Evolutionary conservation across 2,329 filamentous ascomycete genomes (phyloP), one percentile per base, ranked within the genome.

Genomic region (Sarocladium brachiariae): DNA sequence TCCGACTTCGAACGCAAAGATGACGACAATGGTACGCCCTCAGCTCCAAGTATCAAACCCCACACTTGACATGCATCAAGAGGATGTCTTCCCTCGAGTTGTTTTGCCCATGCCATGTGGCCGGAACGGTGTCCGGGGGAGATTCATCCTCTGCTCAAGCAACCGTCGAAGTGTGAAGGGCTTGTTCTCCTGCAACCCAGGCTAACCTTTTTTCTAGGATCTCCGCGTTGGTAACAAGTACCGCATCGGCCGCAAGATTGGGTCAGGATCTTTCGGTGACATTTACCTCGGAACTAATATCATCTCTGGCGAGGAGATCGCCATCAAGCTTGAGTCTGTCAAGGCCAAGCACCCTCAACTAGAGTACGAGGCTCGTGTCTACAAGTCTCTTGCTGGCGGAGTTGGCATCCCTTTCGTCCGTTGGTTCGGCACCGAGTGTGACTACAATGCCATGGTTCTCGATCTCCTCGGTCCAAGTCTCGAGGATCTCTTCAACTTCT

Each of bases 401-500:
- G 93, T 97, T 61, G 93, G 93, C 54, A 99, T 99, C 58, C 93
- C 93, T 45, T 97, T 97, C 65, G 93, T 99, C 66, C 90, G 92
- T 73, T 99, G 93, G 93, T 99, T 97, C 71, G 93, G 93, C 60
- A 97, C 92, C 54, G 93, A 99, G 74, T 97, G 92, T 72, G 93
- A 97, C 76, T 97, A 99, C 83, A 97, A 99, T 73, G 93, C 93
- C 69, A 97, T 99, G 93, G 93, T 99, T 49, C 83, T 97, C 58
- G 93, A 99, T 65, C 84, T 99, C 23, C 87, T 99, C 52, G 93
- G 93, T 34, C 93, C 93, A 59, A 93, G 87, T 64, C 75, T 99
- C 71, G 93, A 99, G 73, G 93, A 99, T 67, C 81, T 99, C 30
- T 99, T 99, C 88, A 97, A 99, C 82, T 97, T 97, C 72, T 99